phyloP scores from a whole-genome alignment of 2,329 filamentous ascomycete species.

The Colletotrichum viniferum region DNA sequence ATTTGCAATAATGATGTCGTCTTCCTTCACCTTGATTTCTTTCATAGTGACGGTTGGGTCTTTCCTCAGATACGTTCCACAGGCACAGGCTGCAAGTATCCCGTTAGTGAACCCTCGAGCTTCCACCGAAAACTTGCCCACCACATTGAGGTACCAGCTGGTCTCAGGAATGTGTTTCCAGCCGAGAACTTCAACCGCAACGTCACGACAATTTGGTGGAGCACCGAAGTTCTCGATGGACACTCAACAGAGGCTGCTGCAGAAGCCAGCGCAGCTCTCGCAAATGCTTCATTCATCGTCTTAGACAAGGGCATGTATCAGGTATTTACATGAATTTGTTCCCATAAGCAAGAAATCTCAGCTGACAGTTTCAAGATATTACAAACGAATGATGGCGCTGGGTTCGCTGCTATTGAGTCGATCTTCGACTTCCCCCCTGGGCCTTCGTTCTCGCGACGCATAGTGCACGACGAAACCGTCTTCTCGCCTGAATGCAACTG shows the following conservation, averaged over 20 bases:
- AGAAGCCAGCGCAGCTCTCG: not conserved
- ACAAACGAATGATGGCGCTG: not conserved
- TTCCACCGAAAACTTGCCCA: not conserved
- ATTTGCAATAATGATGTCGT: not conserved
- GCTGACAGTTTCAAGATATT: accelerated
- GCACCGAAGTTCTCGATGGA: slow-evolving; percentile 5
- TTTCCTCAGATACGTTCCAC: not conserved
- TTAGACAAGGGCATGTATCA: not conserved
- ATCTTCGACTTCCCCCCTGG: not conserved
- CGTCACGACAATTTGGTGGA: slow-evolving; percentile 20
- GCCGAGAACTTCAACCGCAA: slow-evolving; percentile 22
- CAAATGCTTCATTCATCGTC: not conserved
- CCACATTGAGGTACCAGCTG: not conserved
- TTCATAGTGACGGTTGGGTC: not conserved
- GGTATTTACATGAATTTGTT: not conserved
- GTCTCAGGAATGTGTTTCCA: slow-evolving; percentile 10
- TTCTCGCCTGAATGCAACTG: slow-evolving; percentile 23
- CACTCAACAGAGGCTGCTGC: not conserved
- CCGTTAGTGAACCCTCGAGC: not conserved
- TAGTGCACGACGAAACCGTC: slow-evolving; percentile 21
- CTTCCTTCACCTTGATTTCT: not conserved
- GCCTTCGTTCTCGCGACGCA: slow-evolving; percentile 14
- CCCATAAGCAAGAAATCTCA: accelerated
- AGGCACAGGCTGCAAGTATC: not conserved
- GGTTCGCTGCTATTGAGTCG: not conserved